A percentile compares a stretch with the other conserved stretches of the same genome.
These are phyloP conservation scores for Tuber magnatum DNA, from an alignment of 495 filamentous ascomycete genomes.

Conservation along the genomic window DNA sequence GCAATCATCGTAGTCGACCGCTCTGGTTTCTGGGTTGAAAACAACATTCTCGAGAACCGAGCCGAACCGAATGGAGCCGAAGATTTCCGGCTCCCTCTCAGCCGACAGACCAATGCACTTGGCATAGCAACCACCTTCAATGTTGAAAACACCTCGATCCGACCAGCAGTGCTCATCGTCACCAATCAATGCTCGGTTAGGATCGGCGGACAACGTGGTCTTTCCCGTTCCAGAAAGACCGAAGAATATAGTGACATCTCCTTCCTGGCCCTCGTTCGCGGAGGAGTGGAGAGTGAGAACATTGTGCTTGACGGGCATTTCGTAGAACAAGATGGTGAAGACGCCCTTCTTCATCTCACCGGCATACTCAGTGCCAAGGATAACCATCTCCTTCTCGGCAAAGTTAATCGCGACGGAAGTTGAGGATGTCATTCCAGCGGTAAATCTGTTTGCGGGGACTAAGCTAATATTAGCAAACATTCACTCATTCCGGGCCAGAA, in stretches of 20 bases:
- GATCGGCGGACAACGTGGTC: slow-evolving; percentile 94
- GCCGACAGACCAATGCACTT: slow-evolving; percentile 96
- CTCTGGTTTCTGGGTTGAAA: slow-evolving; percentile 81
- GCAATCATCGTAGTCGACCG: slow-evolving; percentile 88
- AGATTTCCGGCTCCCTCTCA: slow-evolving; percentile 99
- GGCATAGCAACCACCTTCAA: slow-evolving; percentile 98
- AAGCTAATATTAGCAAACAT: slow-evolving; percentile 10
- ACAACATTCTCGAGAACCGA: slow-evolving; percentile 98
- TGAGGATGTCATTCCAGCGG: slow-evolving; percentile 93
- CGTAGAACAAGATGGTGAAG: slow-evolving; percentile 98
- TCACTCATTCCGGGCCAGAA: background rate
- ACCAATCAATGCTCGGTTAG: slow-evolving; percentile 91
- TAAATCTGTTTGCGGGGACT: slow-evolving; percentile 95
- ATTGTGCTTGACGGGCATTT: slow-evolving; percentile 99
- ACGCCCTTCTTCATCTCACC: slow-evolving; percentile 99
- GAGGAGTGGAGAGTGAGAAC: slow-evolving; percentile 95
- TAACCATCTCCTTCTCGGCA: slow-evolving; percentile 91
- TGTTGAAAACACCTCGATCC: slow-evolving; percentile 96
- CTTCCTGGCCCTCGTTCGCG: slow-evolving; percentile 78
- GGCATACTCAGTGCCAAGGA: slow-evolving; percentile 97
- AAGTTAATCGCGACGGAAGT: slow-evolving; percentile 85
- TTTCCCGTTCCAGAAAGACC: slow-evolving; percentile 97
- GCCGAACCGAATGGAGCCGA: slow-evolving; percentile 89
- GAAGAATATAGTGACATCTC: slow-evolving; percentile 97
- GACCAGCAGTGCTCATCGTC: slow-evolving; percentile 99